Evolutionary conservation across 2,329 filamentous ascomycete genomes (phyloP).

Genomic region (Fusarium anthophilum): DNA sequence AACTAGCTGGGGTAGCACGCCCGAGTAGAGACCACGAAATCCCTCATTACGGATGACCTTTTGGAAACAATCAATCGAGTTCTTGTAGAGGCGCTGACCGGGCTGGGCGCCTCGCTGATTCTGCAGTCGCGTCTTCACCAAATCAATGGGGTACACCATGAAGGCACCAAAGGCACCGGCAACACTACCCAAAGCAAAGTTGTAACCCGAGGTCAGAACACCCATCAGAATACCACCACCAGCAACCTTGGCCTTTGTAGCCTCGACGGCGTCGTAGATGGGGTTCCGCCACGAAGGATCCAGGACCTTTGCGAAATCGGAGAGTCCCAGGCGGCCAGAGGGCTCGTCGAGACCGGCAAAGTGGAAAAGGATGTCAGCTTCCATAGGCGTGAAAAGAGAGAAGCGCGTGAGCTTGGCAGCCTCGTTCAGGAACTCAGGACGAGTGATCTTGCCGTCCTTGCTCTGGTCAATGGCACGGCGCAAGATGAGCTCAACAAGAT

Average conservation of each 20-base stretch:
- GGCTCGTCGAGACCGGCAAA: conserved; percentile 94
- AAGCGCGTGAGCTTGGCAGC: conserved; percentile 91
- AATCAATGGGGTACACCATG: conserved; percentile 98
- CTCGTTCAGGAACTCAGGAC: conserved; percentile 93
- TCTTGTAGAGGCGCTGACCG: conserved; percentile 92
- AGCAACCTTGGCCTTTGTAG: conserved; percentile 50
- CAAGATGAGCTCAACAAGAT: conserved; percentile 93
- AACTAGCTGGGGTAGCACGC: conserved; percentile 92
- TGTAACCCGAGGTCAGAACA: conserved; percentile 77
- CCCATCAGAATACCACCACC: conserved; percentile 62
- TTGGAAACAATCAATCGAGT: conserved; percentile 92
- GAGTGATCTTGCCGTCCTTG: conserved; percentile 89
- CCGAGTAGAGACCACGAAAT: conserved; percentile 88
- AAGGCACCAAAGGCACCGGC: conserved; percentile 98
- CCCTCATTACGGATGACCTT: conserved; percentile 96
- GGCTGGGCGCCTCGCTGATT: conserved; percentile 88
- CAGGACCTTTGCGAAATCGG: conserved; percentile 93
- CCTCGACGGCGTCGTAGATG: conserved; percentile 60
- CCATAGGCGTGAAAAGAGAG: conserved; percentile 97
- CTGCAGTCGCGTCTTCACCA: conserved; percentile 98
- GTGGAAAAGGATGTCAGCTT: conserved; percentile 98
- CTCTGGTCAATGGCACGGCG: conserved; percentile 87
- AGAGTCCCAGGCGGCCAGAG: conserved; percentile 81
- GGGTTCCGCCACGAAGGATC: conserved; percentile 89
- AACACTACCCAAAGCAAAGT: conserved; percentile 88